phyloP scores from a whole-genome alignment of 345 rosid species.

The thale cress (Arabidopsis thaliana) region TAIR10.1 NC_003074.8:16896501-16897000 shows the following conservation, averaged over 20 bases:
- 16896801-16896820: slow-evolving; percentile 79
- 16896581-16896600: slow-evolving; percentile 75
- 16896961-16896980: slow-evolving; percentile 69
- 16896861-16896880: slow-evolving; percentile 70
- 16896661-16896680: slow-evolving; percentile 60
- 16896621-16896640: slow-evolving; percentile 80
- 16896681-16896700: slow-evolving; percentile 55
- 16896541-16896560: slow-evolving; percentile 84
- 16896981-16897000: slow-evolving; percentile 86
- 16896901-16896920: slow-evolving; percentile 95
- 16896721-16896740: slow-evolving; percentile 66
- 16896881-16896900: slow-evolving; percentile 76
- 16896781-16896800: neutral
- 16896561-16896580: slow-evolving; percentile 55
- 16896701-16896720: slow-evolving; percentile 69
- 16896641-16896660: slow-evolving; percentile 82
- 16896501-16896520: slow-evolving; percentile 83
- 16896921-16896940: slow-evolving; percentile 74
- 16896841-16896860: slow-evolving; percentile 91
- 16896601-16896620: slow-evolving; percentile 67
- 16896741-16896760: neutral
- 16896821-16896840: slow-evolving; percentile 69
- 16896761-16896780: neutral
- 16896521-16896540: slow-evolving; percentile 94
- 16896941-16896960: slow-evolving; percentile 68